Conservation (phyloP, 2,329 filamentous ascomycete species). For the Cladobotryum protrusum region DNA sequence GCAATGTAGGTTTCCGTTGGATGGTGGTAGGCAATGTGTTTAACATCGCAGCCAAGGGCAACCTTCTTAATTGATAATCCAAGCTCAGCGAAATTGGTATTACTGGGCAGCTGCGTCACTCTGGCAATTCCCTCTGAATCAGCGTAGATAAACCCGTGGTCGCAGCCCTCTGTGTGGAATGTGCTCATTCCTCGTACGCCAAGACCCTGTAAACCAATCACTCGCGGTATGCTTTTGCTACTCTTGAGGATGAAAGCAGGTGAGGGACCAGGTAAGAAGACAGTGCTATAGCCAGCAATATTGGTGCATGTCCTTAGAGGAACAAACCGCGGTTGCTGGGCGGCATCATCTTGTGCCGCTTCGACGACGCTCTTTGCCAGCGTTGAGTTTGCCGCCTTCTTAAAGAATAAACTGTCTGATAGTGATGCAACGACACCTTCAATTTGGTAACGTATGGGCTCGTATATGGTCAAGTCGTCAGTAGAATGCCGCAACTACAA, state of each 20-base stretch:
- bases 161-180: conserved; percentile 71
- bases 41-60: conserved; percentile 61
- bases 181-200: conserved; percentile 65
- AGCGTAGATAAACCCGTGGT: conserved; percentile 76
- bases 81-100: conserved; percentile 65
- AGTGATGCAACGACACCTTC: conserved; percentile 35
- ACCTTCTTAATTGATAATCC: conserved; percentile 72
- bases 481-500: conserved; percentile 65
- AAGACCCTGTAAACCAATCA: conserved; percentile 65
- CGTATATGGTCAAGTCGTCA: conserved; percentile 82
- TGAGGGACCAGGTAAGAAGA: conserved; percentile 75
- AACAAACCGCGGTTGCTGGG: conserved; percentile 39
- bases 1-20: conserved; percentile 70
- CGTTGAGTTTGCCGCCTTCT: conserved; percentile 64
- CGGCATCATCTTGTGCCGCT: conserved; percentile 44
- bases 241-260: conserved; percentile 80
- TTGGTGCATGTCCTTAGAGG: conserved; percentile 55
- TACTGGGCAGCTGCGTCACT: conserved; percentile 63
- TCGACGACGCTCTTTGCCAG: conserved; percentile 54
- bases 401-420: conserved; percentile 60
- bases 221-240: conserved; percentile 66
- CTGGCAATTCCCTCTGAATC: conserved; percentile 66
- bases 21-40: conserved; percentile 69
- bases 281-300: conserved; percentile 70
- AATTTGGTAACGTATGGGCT: conserved; percentile 57